Evolutionary conservation across 495 filamentous ascomycete species (phyloP).

Genomic region (Penicillium silybi): DNA sequence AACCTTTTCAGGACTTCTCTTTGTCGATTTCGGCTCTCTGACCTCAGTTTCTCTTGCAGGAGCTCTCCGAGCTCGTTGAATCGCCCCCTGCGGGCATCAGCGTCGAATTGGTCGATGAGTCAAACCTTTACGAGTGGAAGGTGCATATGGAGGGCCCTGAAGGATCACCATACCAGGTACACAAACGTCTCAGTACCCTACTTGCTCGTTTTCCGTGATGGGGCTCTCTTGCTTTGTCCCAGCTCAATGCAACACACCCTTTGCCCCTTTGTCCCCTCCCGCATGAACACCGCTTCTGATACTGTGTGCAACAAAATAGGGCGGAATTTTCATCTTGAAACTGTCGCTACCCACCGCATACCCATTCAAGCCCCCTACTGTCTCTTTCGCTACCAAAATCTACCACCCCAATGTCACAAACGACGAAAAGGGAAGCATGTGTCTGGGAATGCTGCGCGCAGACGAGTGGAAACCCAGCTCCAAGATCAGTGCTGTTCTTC

Average conservation of each 20-base stretch:
- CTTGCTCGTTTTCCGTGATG: neutral
- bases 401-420: conserved; percentile 98
- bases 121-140: conserved; percentile 83
- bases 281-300: conserved; percentile 6
- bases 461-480: conserved; percentile 95
- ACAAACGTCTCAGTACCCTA: neutral
- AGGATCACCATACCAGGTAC: conserved; percentile 66
- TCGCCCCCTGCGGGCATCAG: conserved; percentile 63
- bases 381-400: conserved; percentile 90
- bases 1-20: neutral
- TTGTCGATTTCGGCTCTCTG: neutral
- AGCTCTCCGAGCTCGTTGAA: conserved; percentile 63
- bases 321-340: conserved; percentile 73
- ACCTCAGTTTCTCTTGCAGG: conserved; percentile 43
- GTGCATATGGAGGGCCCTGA: conserved; percentile 72
- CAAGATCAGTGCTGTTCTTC: conserved; percentile 71
- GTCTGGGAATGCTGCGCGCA: conserved; percentile 76
- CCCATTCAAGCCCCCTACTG: conserved; percentile 87
- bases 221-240: no score
- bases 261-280: neutral
- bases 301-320: conserved; percentile 35
- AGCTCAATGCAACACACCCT: no score
- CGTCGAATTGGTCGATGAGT: conserved; percentile 60
- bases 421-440: conserved; percentile 89
- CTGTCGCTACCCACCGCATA: conserved; percentile 79